A percentile compares a stretch with the other conserved stretches of the same genome.
Conservation (phyloP, 1,139 yeast species). For the Candida glucosophila region DNA sequence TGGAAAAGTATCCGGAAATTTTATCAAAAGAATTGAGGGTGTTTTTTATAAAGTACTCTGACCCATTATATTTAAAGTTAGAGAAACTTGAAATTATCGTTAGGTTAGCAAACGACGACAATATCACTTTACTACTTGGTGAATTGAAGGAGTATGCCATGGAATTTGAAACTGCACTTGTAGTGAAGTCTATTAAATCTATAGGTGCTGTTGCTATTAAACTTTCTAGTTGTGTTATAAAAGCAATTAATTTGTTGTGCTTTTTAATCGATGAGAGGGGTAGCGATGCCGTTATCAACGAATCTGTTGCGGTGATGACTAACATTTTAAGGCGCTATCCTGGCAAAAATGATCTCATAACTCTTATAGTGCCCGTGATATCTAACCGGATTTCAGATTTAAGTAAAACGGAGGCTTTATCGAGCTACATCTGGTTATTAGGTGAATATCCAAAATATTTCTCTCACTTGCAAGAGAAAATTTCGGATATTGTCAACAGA, state of each 20-base stretch:
- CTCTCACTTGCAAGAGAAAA: constrained; percentile 38
- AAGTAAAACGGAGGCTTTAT: constrained; percentile 53
- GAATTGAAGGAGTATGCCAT: constrained; percentile 89
- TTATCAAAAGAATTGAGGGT: constrained; percentile 78
- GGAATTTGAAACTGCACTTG: constrained; percentile 91
- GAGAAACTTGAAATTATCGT: constrained; percentile 91
- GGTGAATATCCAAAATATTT: constrained; percentile 83
- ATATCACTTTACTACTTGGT: constrained; percentile 61
- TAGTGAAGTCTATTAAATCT: constrained; percentile 70
- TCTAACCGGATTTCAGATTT: constrained; percentile 51
- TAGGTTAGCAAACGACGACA: constrained; percentile 66
- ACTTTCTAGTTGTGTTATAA: constrained; percentile 49
- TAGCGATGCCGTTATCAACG: constrained; percentile 70
- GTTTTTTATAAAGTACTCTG: constrained; percentile 88
- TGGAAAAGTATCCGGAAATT: constrained; percentile 81
- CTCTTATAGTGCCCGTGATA: constrained; percentile 64
- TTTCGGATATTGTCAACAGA: constrained; percentile 43
- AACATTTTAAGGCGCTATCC: constrained; percentile 79
- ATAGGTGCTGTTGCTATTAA: constrained; percentile 88
- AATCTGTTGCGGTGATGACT: constrained; percentile 67
- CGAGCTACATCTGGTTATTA: constrained; percentile 81
- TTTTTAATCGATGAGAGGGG: constrained; percentile 70
- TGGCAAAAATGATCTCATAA: constrained; percentile 46
- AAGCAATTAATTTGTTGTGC: constrained; percentile 69
- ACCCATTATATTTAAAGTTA: constrained; percentile 85